Evolutionary conservation across 2,329 filamentous ascomycete genomes (phyloP).

Genomic region (Talaromyces piceae): DNA sequence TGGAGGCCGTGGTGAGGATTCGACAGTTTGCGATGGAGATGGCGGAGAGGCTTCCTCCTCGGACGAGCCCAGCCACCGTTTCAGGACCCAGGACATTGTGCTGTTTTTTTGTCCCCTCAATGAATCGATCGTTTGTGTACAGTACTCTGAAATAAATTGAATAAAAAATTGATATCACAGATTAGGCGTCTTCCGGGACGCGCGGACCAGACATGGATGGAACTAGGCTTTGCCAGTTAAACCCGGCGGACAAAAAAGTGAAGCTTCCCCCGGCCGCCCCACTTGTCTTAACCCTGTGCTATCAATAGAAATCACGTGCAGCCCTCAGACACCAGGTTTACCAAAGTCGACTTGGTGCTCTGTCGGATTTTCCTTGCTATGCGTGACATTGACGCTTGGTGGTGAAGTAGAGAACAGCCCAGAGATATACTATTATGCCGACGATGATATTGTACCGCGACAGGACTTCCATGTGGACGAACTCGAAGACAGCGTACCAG

Average conservation of each 20-base stretch:
- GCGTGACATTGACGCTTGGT: background rate
- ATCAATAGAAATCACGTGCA: background rate
- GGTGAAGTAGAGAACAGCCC: background rate
- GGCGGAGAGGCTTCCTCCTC: slow-evolving; percentile 2
- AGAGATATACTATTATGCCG: background rate
- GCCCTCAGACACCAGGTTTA: background rate
- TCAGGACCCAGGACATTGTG: slow-evolving; percentile 10
- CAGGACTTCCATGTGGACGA: background rate
- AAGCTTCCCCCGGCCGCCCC: background rate
- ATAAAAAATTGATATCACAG: too few species aligned
- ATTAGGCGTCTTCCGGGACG: background rate
- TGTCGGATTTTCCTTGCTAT: background rate
- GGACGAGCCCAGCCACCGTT: slow-evolving; percentile 6
- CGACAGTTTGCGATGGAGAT: background rate
- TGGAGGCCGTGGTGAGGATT: background rate
- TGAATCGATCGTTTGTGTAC: too few species aligned
- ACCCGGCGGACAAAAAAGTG: background rate
- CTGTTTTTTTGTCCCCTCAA: background rate
- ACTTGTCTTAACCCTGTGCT: background rate
- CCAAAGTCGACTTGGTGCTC: background rate
- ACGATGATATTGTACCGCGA: background rate
- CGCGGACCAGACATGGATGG: background rate
- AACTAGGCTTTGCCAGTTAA: background rate
- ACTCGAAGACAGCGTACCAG: slow-evolving; percentile 4
- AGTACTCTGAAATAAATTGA: background rate